Conservation (phyloP, 306 rosid species). For the Mimosa pudica region DNA sequence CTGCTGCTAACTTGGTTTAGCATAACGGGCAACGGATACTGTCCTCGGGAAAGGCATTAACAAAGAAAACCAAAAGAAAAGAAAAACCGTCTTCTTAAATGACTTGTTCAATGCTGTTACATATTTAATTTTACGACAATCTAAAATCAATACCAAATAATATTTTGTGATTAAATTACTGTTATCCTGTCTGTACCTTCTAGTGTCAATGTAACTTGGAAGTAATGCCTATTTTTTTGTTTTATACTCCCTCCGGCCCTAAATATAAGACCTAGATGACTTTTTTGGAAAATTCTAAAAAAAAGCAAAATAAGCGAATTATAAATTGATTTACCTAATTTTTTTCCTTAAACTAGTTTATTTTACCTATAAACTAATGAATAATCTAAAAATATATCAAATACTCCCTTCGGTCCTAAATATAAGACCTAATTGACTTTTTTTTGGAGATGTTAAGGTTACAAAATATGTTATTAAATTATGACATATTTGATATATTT, state of each 20-base stretch:
- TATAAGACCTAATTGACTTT: too few relatives aligned
- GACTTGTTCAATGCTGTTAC: background rate
- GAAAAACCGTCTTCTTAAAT: background rate
- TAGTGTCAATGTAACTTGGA: background rate
- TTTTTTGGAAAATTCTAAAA: too few relatives aligned
- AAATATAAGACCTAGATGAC: too few relatives aligned
- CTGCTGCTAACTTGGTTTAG: background rate
- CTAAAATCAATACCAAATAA: background rate
- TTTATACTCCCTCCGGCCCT: background rate
- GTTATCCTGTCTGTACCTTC: background rate
- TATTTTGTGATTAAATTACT: background rate
- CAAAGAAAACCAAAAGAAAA: background rate
- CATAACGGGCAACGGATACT: background rate
- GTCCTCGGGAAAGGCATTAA: background rate
- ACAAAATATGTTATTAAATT: too few relatives aligned
- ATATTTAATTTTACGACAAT: slow-evolving; percentile 9
- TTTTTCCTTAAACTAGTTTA: too few relatives aligned
- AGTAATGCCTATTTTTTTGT: background rate
- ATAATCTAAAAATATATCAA: too few relatives aligned
- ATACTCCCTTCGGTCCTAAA: too few relatives aligned
- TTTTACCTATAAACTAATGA: too few relatives aligned
- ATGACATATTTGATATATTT: too few relatives aligned
- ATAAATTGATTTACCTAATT: too few relatives aligned
- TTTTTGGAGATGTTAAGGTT: too few relatives aligned
- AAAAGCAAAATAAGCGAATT: too few relatives aligned